These are phyloP conservation scores for Lanmaoa pseudosensibilis DNA, from an alignment of 768 basidiomycete species.

Conservation along the genomic window DNA sequence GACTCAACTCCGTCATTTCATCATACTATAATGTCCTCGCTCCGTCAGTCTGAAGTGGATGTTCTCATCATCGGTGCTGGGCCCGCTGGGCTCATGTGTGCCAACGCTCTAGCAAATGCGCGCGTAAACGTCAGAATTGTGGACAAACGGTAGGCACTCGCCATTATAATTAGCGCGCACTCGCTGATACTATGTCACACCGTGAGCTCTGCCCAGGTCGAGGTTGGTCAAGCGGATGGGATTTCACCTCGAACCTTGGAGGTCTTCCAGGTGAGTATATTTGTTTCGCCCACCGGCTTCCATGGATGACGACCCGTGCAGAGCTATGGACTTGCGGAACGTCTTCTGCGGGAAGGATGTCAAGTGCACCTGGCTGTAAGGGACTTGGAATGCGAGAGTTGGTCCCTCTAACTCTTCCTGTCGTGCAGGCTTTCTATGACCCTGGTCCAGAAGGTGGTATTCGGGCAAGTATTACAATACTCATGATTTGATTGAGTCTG, in stretches of 20 bases:
- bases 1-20: not conserved
- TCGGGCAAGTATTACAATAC: slow-evolving; percentile 38
- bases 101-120: slow-evolving; percentile 40
- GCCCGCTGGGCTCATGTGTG: slow-evolving; percentile 44
- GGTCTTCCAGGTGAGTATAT: slow-evolving; percentile 42
- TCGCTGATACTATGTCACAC: not conserved
- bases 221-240: slow-evolving; percentile 31
- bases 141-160: slow-evolving; percentile 37
- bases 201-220: slow-evolving; percentile 20
- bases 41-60: slow-evolving; percentile 35
- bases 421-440: slow-evolving; percentile 68
- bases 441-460: slow-evolving; percentile 61
- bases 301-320: slow-evolving; percentile 22
- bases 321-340: slow-evolving; percentile 76
- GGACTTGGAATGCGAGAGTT: not conserved
- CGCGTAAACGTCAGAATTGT: slow-evolving; percentile 39
- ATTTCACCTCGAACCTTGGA: slow-evolving; percentile 35
- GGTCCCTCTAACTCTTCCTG: not conserved
- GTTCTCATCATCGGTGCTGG: slow-evolving; percentile 45
- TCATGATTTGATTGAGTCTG: not conserved
- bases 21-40: slow-evolving; percentile 12
- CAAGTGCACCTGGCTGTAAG: slow-evolving; percentile 68
- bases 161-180: not conserved
- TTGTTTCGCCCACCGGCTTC: not conserved
- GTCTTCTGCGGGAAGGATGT: slow-evolving; percentile 57